Evolutionary conservation across 768 basidiomycete species (phyloP).

Genomic region (Leccinum disarticulatum): DNA sequence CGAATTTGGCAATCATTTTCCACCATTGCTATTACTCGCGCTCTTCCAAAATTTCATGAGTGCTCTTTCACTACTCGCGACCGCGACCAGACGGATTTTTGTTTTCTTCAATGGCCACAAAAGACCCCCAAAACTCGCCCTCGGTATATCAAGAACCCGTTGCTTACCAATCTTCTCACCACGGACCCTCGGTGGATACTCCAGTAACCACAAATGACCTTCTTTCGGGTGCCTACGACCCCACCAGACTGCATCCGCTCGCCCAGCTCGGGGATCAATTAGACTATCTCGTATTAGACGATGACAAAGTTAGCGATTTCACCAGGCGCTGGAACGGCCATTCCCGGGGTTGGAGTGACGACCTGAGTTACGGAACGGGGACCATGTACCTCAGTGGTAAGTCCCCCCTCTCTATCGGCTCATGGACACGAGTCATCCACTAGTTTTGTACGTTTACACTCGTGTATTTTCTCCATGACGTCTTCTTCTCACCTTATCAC

Average conservation of each 20-base stretch:
- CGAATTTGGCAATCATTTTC: conserved; percentile 13
- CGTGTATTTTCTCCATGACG: conserved; percentile 47
- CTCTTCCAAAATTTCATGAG: conserved; percentile 32
- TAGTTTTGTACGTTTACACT: conserved; percentile 44
- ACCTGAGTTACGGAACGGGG: conserved; percentile 98
- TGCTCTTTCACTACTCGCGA: conserved; percentile 14
- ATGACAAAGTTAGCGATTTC: conserved; percentile 92
- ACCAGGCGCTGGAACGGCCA: conserved; percentile 86
- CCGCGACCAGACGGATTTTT: conserved; percentile 17
- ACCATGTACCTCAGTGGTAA: conserved; percentile 97
- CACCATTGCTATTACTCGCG: conserved; percentile 24
- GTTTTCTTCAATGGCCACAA: conserved; percentile 29
- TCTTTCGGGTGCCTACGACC: conserved; percentile 85
- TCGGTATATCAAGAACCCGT: conserved; percentile 47
- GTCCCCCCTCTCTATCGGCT: conserved; percentile 64
- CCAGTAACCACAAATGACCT: conserved; percentile 84
- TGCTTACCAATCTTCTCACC: conserved; percentile 45
- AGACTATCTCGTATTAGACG: conserved; percentile 94
- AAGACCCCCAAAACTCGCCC: conserved; percentile 23
- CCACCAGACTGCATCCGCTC: conserved; percentile 89
- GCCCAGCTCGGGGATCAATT: conserved; percentile 90
- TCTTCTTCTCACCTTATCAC: conserved; percentile 65
- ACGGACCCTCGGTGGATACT: conserved; percentile 44
- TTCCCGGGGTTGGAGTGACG: conserved; percentile 97
- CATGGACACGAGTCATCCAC: conserved; percentile 43